These are phyloP conservation scores for Aspergillus coremiiformis DNA, from an alignment of 495 filamentous ascomycete genomes.

Conservation along the genomic window DNA sequence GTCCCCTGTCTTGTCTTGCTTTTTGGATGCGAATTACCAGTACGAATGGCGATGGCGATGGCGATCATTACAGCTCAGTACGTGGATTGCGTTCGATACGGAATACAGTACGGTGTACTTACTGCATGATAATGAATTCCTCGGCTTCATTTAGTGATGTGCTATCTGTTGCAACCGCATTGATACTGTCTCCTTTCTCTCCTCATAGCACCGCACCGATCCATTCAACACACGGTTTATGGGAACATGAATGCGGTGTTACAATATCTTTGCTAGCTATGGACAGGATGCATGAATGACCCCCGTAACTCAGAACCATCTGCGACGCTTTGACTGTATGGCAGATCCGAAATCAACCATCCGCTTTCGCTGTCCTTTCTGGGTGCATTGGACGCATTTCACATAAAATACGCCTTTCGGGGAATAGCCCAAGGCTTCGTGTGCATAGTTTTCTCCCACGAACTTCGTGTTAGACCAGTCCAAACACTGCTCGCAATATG, in stretches of 20 bases:
- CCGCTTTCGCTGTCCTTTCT: background rate
- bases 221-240: too few relatives aligned
- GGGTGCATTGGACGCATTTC: slow-evolving; percentile 3
- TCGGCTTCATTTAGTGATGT: background rate
- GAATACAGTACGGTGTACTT: too few relatives aligned
- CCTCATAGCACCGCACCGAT: background rate
- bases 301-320: background rate
- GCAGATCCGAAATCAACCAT: background rate
- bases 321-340: background rate
- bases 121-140: background rate
- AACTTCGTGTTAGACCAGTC: slow-evolving; percentile 47
- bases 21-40: background rate
- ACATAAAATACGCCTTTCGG: slow-evolving; percentile 10
- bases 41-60: background rate
- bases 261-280: too few relatives aligned
- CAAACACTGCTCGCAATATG: slow-evolving; percentile 57
- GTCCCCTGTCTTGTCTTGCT: background rate
- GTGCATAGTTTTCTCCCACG: slow-evolving; percentile 44
- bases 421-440: slow-evolving; percentile 41
- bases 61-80: too few relatives aligned
- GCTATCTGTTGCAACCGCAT: background rate
- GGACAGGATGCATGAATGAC: background rate
- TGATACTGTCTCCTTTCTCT: background rate
- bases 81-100: too few relatives aligned
- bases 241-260: too few relatives aligned